Percentiles rank a stretch among this genome's conserved stretches.
phyloP scores from a whole-genome alignment of 192 early-diverging fungal species.

The Coemansia sp. region DNA sequence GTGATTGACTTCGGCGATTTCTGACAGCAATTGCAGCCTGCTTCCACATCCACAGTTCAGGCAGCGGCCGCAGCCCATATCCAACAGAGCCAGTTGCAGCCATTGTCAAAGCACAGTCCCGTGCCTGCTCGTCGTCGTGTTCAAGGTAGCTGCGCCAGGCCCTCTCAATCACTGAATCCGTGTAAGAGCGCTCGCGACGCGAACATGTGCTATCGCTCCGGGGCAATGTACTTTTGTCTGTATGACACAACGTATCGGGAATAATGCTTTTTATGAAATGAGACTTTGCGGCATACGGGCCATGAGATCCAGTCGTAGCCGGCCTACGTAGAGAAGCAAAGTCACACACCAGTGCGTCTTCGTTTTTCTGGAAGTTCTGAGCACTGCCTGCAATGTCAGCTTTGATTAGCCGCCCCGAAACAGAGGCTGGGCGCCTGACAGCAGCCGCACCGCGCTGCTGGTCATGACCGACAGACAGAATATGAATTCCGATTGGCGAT shows the following conservation, averaged over 20 bases:
- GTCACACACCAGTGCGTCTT: not conserved
- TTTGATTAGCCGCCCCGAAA: not conserved
- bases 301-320: not conserved
- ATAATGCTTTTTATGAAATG: not conserved
- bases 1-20: conserved; percentile 49
- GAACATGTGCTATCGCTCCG: conserved; percentile 28
- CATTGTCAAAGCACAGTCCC: conserved; percentile 19
- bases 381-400: not conserved
- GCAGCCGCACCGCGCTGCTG: conserved; percentile 6
- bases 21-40: conserved; percentile 49
- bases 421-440: not conserved
- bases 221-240: conserved; percentile 4
- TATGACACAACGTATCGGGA: not conserved
- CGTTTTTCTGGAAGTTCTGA: not conserved
- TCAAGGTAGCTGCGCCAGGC: conserved; percentile 50
- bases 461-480: conserved; percentile 11
- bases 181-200: conserved; percentile 50
- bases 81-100: conserved; percentile 13
- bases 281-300: not conserved
- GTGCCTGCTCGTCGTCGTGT: conserved; percentile 24
- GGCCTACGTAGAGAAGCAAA: not conserved
- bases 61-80: conserved; percentile 26
- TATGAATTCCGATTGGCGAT: conserved; percentile 39
- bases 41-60: conserved; percentile 54
- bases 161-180: conserved; percentile 40